These are phyloP conservation scores for Colletotrichum viniferum DNA, from an alignment of 2,329 filamentous ascomycete genomes.

Conservation along the genomic window DNA sequence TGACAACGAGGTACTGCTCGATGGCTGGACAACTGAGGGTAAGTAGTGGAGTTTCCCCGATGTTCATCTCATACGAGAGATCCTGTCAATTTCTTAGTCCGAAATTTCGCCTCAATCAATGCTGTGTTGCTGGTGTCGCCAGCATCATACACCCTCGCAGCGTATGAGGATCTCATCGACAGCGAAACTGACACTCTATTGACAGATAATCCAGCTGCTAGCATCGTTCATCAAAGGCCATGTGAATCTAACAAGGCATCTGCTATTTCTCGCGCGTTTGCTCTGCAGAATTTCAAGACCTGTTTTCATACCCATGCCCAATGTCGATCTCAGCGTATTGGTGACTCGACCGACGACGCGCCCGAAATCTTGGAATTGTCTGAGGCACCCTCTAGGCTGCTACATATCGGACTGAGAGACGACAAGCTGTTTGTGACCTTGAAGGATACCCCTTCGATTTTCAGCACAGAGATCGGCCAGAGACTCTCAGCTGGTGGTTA, in stretches of 20 bases:
- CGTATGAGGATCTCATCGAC: not conserved
- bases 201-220: not conserved
- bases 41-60: not conserved
- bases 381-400: not conserved
- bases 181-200: not conserved
- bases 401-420: not conserved
- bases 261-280: not conserved
- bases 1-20: not conserved
- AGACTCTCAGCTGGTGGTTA: not conserved
- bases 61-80: not conserved
- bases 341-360: not conserved
- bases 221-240: not conserved
- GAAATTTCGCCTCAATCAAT: not conserved
- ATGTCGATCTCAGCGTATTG: not conserved
- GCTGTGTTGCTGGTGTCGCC: not conserved
- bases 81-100: not conserved
- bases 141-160: too few species aligned
- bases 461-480: not conserved
- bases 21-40: not conserved
- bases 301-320: not conserved
- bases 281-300: not conserved
- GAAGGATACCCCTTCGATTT: not conserved
- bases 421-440: not conserved
- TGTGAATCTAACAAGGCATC: not conserved
- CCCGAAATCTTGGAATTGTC: not conserved